A percentile compares a stretch with the other conserved stretches of the same genome.
Evolutionary conservation across 176 grass and related monocot genomes (phyloP).

Genomic region (Metroxylon sagu): DNA sequence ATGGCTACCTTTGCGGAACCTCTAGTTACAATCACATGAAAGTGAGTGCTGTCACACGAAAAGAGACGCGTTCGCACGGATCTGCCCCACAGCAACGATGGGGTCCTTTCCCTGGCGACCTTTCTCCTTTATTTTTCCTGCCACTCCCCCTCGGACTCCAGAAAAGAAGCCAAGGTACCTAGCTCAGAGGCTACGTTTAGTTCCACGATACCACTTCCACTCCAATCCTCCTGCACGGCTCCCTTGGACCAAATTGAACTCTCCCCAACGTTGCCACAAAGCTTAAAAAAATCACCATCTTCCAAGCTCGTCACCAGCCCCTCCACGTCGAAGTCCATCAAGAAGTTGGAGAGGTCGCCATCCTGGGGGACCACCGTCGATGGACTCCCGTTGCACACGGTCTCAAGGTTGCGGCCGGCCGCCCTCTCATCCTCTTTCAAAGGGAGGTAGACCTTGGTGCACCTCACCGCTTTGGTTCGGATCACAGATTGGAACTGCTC

Average conservation of each 20-base stretch:
- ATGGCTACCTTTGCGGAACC: too few species aligned
- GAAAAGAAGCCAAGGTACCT: constrained; percentile 9
- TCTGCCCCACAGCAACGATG: too few species aligned
- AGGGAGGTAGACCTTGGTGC: constrained; percentile 23
- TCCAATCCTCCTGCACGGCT: constrained; percentile 3
- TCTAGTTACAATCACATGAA: too few species aligned
- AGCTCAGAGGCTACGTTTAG: constrained; percentile 6
- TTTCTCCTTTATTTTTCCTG: neutral
- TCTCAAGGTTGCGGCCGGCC: too few species aligned
- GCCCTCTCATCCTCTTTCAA: neutral
- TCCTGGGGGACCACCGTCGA: neutral
- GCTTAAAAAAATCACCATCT: constrained; percentile 1
- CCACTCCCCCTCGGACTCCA: constrained; percentile 14
- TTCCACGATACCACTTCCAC: neutral
- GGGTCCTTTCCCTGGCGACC: too few species aligned
- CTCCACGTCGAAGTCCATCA: constrained; percentile 21
- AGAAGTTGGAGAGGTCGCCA: neutral
- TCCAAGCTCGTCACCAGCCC: constrained; percentile 18
- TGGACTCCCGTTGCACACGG: too few species aligned
- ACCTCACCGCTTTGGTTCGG: constrained; percentile 26
- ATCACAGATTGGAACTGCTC: constrained; percentile 11
- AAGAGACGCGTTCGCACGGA: too few species aligned
- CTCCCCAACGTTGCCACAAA: neutral
- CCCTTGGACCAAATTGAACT: neutral
- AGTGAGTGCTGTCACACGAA: too few species aligned